Conservation (phyloP, 2,329 filamentous ascomycete species). For the Aspergillus brasiliensis region DNA sequence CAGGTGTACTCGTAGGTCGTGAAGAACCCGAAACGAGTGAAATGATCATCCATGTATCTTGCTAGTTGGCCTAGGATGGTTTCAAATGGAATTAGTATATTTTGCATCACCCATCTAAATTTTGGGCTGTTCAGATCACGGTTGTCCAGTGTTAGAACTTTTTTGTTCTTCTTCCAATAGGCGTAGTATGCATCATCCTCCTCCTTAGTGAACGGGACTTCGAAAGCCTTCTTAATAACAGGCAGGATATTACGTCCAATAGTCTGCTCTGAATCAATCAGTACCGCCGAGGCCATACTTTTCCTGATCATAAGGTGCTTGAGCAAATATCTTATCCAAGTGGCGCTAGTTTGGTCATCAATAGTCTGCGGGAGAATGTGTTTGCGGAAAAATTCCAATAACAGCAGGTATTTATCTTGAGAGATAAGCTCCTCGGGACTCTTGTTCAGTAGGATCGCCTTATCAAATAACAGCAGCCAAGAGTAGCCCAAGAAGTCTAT, state of each 20-base stretch:
- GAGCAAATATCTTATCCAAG: not conserved
- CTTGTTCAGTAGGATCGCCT: not conserved
- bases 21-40: not conserved
- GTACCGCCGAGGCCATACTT: not conserved
- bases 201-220: not conserved
- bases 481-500: not conserved
- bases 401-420: not conserved
- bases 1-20: too few relatives aligned
- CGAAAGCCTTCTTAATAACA: not conserved
- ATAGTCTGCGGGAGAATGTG: not conserved
- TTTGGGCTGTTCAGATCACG: not conserved
- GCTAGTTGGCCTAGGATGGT: too few relatives aligned
- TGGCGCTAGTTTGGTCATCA: not conserved
- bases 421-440: not conserved
- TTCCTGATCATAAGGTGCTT: not conserved
- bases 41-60: not conserved
- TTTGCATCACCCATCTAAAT: not conserved
- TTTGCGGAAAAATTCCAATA: not conserved
- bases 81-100: not conserved
- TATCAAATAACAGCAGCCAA: not conserved
- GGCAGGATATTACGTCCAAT: not conserved
- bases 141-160: not conserved
- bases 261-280: not conserved
- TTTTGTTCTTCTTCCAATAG: not conserved
- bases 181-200: not conserved